Conservation (phyloP, 2,329 filamentous ascomycete genomes). For the Cladobotryum mycophilum region DNA sequence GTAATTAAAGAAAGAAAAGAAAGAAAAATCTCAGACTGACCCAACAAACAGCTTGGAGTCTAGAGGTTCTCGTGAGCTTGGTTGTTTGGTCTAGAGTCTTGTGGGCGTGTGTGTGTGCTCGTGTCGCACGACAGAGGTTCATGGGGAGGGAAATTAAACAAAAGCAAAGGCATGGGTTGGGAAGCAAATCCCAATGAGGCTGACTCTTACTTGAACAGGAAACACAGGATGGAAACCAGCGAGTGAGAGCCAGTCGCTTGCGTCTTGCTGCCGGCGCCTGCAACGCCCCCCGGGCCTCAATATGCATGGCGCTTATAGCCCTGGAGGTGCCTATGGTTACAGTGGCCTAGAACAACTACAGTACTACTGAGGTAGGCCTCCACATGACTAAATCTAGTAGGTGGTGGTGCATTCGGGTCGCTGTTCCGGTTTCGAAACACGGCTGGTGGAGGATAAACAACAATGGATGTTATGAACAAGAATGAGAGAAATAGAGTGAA, state of each 20-base stretch:
- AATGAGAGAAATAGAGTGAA: too few species aligned
- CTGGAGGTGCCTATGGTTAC: too few species aligned
- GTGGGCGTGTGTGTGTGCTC: too few species aligned
- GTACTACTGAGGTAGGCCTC: too few species aligned
- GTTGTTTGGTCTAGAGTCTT: too few species aligned
- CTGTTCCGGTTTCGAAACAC: neutral
- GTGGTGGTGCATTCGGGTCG: neutral
- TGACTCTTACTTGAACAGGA: neutral
- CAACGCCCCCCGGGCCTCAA: conserved; percentile 3
- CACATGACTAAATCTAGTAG: too few species aligned
- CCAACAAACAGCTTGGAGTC: neutral
- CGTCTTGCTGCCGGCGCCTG: neutral
- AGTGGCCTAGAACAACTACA: too few species aligned
- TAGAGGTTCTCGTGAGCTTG: too few species aligned
- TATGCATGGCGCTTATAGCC: conserved; percentile 7
- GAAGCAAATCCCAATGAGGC: neutral
- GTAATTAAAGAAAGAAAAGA: neutral
- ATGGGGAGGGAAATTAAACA: neutral
- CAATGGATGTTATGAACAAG: too few species aligned
- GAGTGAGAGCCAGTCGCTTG: conserved; percentile 12
- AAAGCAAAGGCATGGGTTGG: neutral
- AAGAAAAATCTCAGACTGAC: neutral
- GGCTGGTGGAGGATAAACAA: too few species aligned
- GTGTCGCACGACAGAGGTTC: neutral
- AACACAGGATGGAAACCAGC: neutral